Evolutionary conservation across 73 alveolate genomes (phyloP).

Genomic region (Paramecium biaurelia): DNA sequence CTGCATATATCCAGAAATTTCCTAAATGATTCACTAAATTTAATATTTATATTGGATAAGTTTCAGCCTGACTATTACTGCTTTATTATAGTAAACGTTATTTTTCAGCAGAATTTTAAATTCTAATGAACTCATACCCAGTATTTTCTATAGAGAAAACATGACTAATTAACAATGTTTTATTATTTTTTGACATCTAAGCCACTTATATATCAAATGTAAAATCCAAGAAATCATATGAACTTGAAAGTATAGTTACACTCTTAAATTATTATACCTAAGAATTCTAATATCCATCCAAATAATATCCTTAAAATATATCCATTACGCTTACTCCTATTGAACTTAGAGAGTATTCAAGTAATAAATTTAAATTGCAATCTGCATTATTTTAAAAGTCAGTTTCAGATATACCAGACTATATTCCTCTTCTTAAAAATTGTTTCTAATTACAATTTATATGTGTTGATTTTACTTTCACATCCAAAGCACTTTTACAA

Average conservation of each 20-base stretch:
- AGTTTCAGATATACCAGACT: background rate
- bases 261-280: background rate
- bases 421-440: background rate
- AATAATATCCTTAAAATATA: background rate
- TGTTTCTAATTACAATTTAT: background rate
- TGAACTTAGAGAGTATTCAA: background rate
- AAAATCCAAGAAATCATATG: background rate
- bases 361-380: background rate
- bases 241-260: background rate
- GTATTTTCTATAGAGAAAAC: background rate
- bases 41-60: background rate
- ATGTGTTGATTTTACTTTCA: background rate
- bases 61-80: background rate
- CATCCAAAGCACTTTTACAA: background rate
- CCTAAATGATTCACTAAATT: background rate
- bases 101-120: background rate
- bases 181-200: background rate
- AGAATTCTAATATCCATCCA: background rate
- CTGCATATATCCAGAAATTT: background rate
- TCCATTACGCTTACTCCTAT: background rate
- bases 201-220: background rate
- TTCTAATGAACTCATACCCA: background rate
- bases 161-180: background rate
- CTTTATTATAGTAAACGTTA: background rate
- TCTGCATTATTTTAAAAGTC: background rate